These are phyloP conservation scores for Solanum megistacrolobum DNA, from an alignment of 257 asterid species.

Conservation along the genomic window DNA sequence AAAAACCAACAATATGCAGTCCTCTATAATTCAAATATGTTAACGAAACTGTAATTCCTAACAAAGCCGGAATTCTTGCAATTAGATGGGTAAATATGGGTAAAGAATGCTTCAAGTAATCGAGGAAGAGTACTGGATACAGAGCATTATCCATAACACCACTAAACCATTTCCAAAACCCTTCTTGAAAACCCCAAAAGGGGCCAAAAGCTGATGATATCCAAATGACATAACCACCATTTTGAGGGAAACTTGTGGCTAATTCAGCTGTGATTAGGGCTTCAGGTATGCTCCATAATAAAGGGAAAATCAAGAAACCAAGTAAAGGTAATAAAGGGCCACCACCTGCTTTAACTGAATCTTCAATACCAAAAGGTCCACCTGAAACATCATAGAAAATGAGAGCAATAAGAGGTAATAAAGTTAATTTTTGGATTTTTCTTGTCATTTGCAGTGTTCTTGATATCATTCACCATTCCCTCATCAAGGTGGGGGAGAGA, in stretches of 20 bases:
- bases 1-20: conserved; percentile 5
- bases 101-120: conserved; percentile 71
- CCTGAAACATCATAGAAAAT: conserved; percentile 34
- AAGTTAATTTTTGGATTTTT: not conserved
- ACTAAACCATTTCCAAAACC: conserved; percentile 89
- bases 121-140: conserved; percentile 82
- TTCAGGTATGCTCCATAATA: conserved; percentile 28
- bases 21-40: conserved; percentile 11
- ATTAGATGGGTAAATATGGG: conserved; percentile 33
- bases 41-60: not conserved
- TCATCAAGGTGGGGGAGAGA: not conserved
- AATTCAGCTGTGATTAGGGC: conserved; percentile 29
- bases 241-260: conserved; percentile 30
- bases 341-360: conserved; percentile 24
- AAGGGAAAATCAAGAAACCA: conserved; percentile 20
- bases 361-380: conserved; percentile 35
- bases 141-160: conserved; percentile 96
- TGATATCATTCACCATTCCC: conserved; percentile 2
- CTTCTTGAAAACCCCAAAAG: conserved; percentile 28
- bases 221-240: conserved; percentile 32
- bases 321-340: conserved; percentile 22
- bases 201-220: conserved; percentile 29
- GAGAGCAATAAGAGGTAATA: conserved; percentile 23
- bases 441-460: not conserved
- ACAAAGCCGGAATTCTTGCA: conserved; percentile 20